Evolutionary conservation across 2,329 filamentous ascomycete species (phyloP), one percentile per base, ranked within the genome.

Genomic region (Scedosporium minutisporum): DNA sequence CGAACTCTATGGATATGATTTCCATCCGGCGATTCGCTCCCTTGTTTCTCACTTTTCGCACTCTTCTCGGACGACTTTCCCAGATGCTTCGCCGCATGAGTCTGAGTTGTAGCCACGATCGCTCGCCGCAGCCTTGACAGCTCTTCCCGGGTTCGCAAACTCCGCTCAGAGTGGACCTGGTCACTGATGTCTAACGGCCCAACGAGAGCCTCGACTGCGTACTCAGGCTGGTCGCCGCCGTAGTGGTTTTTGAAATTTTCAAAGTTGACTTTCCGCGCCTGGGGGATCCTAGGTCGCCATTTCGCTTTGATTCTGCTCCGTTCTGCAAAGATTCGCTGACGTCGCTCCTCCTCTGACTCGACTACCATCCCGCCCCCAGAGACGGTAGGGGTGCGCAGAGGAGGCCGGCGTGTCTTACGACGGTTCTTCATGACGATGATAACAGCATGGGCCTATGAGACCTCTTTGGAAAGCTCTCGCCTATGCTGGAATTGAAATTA

Each of bases 231-330:
- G 12, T 72, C 57, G 10, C 68, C 69, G 12, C 73, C 67, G 64
- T 74, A 76, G 61, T 74, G 70, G 64, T 78, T 78, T 67, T 78
- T 78, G 69, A 77, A 78, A 66, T 74, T 71, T 65, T 77, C 75
- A 62, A 77, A 78, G 67, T 76, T 74, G 62, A 76, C 71, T 64
- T 72, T 75, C 58, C 74, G 71, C n/a, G 76, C 73, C 21, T 55
- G 18, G 21, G 51, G 51, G n/a, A 55, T 55, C n/a, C 25, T 55
- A 18, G 51, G 51, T 3, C 51, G 51, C 16, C 21, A 55, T 27
- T 55, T 55, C 14, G 51, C 51, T 14, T 21, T 27, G 51, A 55
- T 23, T 55, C 51, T 55, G 3, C 18, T 9, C 5, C 21, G 51
- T 10, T 55, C 51, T 10, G 3, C 51, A 6, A 55, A 27, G 6